These are phyloP conservation scores for Daldinia bambusicola DNA, from an alignment of 495 filamentous ascomycete genomes.

Conservation along the genomic window DNA sequence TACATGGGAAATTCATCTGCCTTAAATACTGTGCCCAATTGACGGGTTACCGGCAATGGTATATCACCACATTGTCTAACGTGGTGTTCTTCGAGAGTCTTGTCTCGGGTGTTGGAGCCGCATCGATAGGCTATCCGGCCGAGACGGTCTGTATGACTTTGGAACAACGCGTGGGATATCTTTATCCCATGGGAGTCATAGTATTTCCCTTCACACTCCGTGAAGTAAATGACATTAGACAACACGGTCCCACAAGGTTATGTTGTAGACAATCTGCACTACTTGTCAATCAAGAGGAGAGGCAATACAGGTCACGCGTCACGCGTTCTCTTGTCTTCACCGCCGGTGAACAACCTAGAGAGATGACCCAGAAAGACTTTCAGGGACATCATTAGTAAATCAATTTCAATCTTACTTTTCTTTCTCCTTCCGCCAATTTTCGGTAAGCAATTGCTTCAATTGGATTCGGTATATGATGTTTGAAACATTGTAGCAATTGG, in stretches of 20 bases:
- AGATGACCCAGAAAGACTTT: background rate
- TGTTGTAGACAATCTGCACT: background rate
- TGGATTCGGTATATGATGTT: background rate
- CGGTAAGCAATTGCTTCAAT: background rate
- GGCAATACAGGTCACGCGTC: conserved; percentile 1
- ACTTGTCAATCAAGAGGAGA: conserved; percentile 16
- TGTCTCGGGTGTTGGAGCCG: conserved; percentile 19
- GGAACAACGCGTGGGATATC: background rate
- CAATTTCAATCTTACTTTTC: background rate
- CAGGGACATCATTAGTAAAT: background rate
- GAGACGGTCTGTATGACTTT: conserved; percentile 15
- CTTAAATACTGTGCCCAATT: background rate
- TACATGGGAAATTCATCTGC: background rate
- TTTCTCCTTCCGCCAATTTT: background rate
- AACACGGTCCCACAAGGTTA: background rate
- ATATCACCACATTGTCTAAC: conserved; percentile 3
- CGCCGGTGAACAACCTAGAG: background rate
- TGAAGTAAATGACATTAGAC: background rate
- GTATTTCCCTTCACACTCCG: background rate
- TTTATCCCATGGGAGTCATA: background rate
- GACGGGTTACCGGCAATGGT: background rate
- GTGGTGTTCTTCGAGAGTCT: background rate
- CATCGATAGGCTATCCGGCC: conserved; percentile 13
- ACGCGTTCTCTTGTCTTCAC: background rate
- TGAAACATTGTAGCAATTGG: background rate